Conservation (phyloP, 176 grass and related monocot genomes). For the Dactylis glomerata region DNA sequence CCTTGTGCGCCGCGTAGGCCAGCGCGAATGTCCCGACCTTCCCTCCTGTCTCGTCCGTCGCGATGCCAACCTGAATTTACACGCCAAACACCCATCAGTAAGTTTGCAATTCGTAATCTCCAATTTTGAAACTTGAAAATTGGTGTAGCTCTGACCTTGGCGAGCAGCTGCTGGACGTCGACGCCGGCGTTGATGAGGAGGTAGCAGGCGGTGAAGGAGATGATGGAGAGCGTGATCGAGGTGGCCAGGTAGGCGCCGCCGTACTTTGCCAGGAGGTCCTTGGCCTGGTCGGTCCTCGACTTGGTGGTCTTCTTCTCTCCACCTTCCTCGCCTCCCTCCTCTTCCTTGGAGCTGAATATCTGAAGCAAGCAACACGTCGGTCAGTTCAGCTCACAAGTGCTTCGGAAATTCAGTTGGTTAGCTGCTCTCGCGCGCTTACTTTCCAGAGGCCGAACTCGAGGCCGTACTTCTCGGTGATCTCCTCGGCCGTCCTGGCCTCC, state of each 20-base stretch:
- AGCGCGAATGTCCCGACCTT: conserved; percentile 89
- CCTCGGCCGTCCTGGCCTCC: conserved; percentile 56
- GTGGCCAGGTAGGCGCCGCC: conserved; percentile 94
- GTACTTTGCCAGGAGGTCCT: conserved; percentile 94
- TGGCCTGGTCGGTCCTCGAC: conserved; percentile 78
- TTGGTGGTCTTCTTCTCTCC: conserved; percentile 49
- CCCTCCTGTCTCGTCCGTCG: conserved; percentile 70
- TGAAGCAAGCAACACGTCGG: conserved; percentile 9
- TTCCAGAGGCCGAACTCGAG: conserved; percentile 95
- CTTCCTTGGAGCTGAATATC: conserved; percentile 84
- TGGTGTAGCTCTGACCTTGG: conserved; percentile 45
- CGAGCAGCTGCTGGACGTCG: conserved; percentile 77
- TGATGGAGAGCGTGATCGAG: conserved; percentile 82
- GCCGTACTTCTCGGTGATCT: conserved; percentile 88
- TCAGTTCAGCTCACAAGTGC: neutral
- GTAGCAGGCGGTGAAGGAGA: conserved; percentile 94
- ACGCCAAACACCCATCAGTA: neutral
- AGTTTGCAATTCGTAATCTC: neutral
- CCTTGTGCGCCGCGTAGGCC: conserved; percentile 92
- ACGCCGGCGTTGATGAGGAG: conserved; percentile 85
- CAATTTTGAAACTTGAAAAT: neutral
- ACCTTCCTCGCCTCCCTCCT: conserved; percentile 18
- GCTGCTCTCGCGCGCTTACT: conserved; percentile 13
- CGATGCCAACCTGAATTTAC: conserved; percentile 53
- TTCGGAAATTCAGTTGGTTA: neutral